phyloP scores from a whole-genome alignment of 257 asterid species.

The Mitragyna speciosa region DNA sequence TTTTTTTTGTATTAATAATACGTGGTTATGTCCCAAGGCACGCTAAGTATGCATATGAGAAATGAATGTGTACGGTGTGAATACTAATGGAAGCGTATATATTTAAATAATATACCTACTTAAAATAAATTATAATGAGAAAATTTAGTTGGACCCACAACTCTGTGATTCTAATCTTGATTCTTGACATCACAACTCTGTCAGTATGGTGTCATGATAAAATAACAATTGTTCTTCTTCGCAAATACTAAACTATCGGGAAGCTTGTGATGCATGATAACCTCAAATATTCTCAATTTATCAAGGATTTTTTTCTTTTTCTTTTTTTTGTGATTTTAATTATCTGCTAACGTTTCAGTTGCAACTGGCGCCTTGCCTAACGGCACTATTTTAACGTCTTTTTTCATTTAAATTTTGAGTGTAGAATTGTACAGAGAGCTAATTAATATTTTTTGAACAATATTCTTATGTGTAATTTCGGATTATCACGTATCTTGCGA shows the following conservation, averaged over 20 bases:
- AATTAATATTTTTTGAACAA: too few species aligned
- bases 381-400: too few species aligned
- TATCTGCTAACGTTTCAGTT: neutral
- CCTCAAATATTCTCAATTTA: neutral
- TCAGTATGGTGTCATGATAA: neutral
- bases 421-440: too few species aligned
- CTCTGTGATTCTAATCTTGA: neutral
- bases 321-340: neutral
- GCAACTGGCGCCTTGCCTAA: neutral
- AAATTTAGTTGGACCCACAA: neutral
- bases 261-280: neutral
- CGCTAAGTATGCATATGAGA: neutral
- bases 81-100: neutral
- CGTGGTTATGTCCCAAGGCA: neutral
- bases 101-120: neutral
- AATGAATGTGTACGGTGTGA: neutral
- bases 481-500: neutral
- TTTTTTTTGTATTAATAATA: too few species aligned
- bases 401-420: too few species aligned
- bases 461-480: neutral
- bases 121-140: neutral
- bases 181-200: neutral
- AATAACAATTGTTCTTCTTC: too few species aligned
- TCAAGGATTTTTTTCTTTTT: too few species aligned
- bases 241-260: neutral